Evolutionary conservation across 1,284 basidiomycete species (phyloP).

Genomic region (Mrakiaceae sp.): DNA sequence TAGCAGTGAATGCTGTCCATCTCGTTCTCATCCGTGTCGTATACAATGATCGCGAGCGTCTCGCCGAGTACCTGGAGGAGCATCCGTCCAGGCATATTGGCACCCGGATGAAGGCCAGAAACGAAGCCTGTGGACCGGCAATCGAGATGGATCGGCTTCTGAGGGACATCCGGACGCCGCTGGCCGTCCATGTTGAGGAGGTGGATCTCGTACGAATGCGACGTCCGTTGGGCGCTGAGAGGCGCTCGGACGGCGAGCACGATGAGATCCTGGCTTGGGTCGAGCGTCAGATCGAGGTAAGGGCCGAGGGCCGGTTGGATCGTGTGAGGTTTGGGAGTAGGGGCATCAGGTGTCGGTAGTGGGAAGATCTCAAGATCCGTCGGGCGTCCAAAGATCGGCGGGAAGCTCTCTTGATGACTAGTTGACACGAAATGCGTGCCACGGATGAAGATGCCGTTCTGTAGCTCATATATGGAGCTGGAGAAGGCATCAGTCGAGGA

Average conservation of each 20-base stretch:
- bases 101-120: not conserved
- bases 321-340: not conserved
- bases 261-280: constrained; percentile 10
- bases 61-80: not conserved
- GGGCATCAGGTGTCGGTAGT: not conserved
- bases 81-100: not conserved
- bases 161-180: not conserved
- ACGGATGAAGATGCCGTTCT: constrained; percentile 4
- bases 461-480: constrained; percentile 11
- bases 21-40: not conserved
- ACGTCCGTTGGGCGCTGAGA: too few species aligned
- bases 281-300: constrained; percentile 11
- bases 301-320: constrained; percentile 1
- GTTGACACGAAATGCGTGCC: not conserved
- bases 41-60: not conserved
- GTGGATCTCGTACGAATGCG: not conserved
- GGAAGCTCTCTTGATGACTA: not conserved
- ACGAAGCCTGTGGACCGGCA: not conserved
- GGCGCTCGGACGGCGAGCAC: constrained; percentile 2
- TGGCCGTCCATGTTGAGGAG: not conserved
- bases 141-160: not conserved
- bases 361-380: not conserved
- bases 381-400: not conserved
- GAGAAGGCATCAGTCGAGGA: too few species aligned
- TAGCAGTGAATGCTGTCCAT: not conserved